phyloP scores from a whole-genome alignment of 805 yeast species.

The Ogataea henricii region DNA sequence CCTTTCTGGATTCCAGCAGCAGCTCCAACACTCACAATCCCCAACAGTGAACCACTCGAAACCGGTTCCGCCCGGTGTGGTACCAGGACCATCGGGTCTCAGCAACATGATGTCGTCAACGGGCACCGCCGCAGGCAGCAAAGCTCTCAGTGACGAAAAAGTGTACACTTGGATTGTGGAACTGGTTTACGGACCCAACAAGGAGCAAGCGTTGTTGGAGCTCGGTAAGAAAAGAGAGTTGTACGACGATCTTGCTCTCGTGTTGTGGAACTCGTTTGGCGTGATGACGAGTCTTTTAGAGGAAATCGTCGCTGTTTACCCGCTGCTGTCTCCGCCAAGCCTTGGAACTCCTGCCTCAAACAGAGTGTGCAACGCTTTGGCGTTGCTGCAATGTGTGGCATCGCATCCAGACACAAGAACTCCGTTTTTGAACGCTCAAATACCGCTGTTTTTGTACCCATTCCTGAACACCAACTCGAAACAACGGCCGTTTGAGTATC shows the following conservation, averaged over 20 bases:
- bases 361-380: slow-evolving; percentile 93
- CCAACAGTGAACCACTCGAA: slow-evolving; percentile 16
- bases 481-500: slow-evolving; percentile 90
- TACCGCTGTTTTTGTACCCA: slow-evolving; percentile 91
- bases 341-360: slow-evolving; percentile 85
- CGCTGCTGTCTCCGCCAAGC: slow-evolving; percentile 82
- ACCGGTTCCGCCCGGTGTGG: slow-evolving; percentile 9
- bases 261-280: slow-evolving; percentile 94
- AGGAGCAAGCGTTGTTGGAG: slow-evolving; percentile 90
- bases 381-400: slow-evolving; percentile 94
- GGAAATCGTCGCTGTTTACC: slow-evolving; percentile 89
- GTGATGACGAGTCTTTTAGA: slow-evolving; percentile 90
- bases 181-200: slow-evolving; percentile 83
- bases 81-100: slow-evolving; percentile 8
- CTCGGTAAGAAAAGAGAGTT: slow-evolving; percentile 93
- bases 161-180: slow-evolving; percentile 90
- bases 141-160: slow-evolving; percentile 71
- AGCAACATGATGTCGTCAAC: not conserved
- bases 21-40: slow-evolving; percentile 13
- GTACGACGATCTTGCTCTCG: slow-evolving; percentile 89
- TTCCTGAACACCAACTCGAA: slow-evolving; percentile 89
- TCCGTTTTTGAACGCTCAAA: slow-evolving; percentile 82
- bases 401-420: slow-evolving; percentile 89
- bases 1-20: slow-evolving; percentile 22
- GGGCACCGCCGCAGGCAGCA: slow-evolving; percentile 14